Percentiles rank a stretch among this genome's conserved stretches.
Conservation (phyloP, 2,329 filamentous ascomycete genomes). For the Dactylellina sp. region DNA sequence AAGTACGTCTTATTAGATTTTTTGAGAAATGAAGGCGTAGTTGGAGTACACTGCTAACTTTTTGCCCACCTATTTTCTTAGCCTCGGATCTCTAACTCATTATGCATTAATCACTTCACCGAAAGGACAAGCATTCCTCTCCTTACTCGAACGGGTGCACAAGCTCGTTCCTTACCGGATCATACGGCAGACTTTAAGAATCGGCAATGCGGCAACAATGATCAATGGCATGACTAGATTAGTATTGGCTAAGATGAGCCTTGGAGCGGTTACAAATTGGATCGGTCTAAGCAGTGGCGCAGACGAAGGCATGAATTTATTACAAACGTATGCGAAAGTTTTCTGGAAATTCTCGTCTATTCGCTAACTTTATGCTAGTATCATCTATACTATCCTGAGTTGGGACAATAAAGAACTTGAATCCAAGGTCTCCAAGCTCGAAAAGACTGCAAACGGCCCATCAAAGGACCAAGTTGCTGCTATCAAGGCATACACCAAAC, state of each 20-base stretch:
- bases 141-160: constrained; percentile 77
- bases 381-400: constrained; percentile 77
- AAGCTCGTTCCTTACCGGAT: constrained; percentile 77
- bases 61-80: constrained; percentile 62
- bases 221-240: constrained; percentile 79
- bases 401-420: constrained; percentile 80
- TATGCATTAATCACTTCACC: constrained; percentile 78
- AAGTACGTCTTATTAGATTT: constrained; percentile 69
- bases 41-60: not conserved
- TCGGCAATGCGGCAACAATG: constrained; percentile 85
- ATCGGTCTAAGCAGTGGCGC: constrained; percentile 77
- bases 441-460: constrained; percentile 71
- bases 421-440: constrained; percentile 73
- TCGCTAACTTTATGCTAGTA: constrained; percentile 66
- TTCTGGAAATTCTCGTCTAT: not conserved
- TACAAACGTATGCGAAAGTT: constrained; percentile 69
- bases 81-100: constrained; percentile 79
- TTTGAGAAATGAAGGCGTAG: constrained; percentile 7
- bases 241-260: constrained; percentile 80
- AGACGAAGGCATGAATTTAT: constrained; percentile 82
- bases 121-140: constrained; percentile 79
- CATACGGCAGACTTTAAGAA: constrained; percentile 77
- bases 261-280: constrained; percentile 82
- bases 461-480: constrained; percentile 72
- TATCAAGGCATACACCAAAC: constrained; percentile 71